phyloP scores from a whole-genome alignment of 73 alveolate genomes.

The Paramecium primaurelia region DNA sequence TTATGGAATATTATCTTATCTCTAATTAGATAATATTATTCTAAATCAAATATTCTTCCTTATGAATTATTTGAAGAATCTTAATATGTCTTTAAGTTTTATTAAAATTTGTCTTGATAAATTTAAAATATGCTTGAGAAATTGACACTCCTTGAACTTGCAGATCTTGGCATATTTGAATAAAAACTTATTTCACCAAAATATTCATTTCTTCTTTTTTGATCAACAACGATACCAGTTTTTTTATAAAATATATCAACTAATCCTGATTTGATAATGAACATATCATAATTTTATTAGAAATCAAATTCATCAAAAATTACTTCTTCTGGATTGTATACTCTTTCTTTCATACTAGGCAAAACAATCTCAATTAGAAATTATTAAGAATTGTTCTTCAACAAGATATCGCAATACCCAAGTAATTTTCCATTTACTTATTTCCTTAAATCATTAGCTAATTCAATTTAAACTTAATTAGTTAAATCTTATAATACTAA shows the following conservation, averaged over 20 bases:
- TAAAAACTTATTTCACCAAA: constrained; percentile 88
- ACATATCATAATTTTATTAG: constrained; percentile 52
- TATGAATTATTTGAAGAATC: constrained; percentile 52
- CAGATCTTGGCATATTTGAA: constrained; percentile 75
- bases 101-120: background rate
- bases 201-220: constrained; percentile 57
- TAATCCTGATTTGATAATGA: constrained; percentile 61
- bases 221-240: constrained; percentile 56
- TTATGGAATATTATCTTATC: background rate
- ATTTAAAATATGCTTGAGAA: constrained; percentile 64
- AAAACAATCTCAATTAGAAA: background rate
- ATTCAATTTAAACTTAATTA: background rate
- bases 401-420: background rate
- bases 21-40: constrained; percentile 41
- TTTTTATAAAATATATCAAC: constrained; percentile 62
- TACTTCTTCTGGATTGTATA: constrained; percentile 76
- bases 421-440: constrained; percentile 9
- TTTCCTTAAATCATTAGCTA: background rate
- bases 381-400: background rate
- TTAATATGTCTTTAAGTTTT: constrained; percentile 66
- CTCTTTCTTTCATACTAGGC: constrained; percentile 58
- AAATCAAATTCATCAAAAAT: constrained; percentile 63
- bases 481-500: background rate
- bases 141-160: constrained; percentile 76
- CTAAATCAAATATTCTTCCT: constrained; percentile 52